Evolutionary conservation across 257 asterid genomes (phyloP).

Genomic region (Fraxinus quadrangulata): DNA sequence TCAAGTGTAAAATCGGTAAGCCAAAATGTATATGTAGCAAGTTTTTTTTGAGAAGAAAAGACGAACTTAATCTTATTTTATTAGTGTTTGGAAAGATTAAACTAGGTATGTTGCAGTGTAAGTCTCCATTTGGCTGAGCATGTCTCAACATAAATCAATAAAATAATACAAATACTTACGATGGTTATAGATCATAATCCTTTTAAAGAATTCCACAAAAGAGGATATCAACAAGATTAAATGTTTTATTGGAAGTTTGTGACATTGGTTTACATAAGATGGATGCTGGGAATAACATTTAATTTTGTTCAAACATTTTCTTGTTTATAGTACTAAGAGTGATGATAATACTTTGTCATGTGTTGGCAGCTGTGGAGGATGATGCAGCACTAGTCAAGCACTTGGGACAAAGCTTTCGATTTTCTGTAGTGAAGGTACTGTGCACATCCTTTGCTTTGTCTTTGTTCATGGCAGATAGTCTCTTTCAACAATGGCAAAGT

Average conservation of each 20-base stretch:
- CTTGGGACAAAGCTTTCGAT: conserved; percentile 85
- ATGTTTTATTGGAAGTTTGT: not conserved
- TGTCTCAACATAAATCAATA: no score
- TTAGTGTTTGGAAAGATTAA: not conserved
- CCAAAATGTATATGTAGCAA: no score
- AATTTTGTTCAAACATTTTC: not conserved
- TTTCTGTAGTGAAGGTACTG: conserved; percentile 68
- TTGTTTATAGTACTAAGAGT: not conserved
- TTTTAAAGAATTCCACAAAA: not conserved
- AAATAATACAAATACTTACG: not conserved
- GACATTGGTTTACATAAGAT: not conserved
- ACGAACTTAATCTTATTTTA: not conserved
- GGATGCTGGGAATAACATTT: not conserved
- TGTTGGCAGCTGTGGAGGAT: conserved; percentile 79
- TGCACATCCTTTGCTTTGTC: not conserved
- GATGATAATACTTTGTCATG: conserved; percentile 16
- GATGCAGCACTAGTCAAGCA: conserved; percentile 77
- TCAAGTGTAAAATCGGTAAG: no score
- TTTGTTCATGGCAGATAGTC: not conserved
- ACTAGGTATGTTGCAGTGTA: not conserved
- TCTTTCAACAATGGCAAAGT: not conserved
- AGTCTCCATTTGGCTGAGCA: not conserved
- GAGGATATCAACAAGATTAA: no score
- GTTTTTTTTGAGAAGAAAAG: not conserved
- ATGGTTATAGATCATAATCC: not conserved